phyloP scores from a whole-genome alignment of 1,284 basidiomycete genomes.

The Leccinum fallax region DNA sequence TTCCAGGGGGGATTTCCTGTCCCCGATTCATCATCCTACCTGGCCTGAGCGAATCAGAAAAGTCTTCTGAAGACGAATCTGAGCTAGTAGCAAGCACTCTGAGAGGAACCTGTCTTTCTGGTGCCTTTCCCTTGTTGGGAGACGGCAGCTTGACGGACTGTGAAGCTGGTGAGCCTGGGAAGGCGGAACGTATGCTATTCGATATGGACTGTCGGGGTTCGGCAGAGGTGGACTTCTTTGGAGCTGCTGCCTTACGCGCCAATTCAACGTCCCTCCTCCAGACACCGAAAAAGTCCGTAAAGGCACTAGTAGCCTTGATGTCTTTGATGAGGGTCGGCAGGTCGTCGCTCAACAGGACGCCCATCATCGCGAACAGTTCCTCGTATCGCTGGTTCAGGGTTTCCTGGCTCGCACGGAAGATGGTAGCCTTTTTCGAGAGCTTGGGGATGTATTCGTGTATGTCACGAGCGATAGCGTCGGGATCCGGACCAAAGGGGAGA shows the following conservation, averaged over 20 bases:
- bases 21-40: slow-evolving; percentile 7
- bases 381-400: slow-evolving; percentile 61
- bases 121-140: slow-evolving; percentile 31
- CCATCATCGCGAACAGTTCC: slow-evolving; percentile 61
- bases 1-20: slow-evolving; percentile 6
- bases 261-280: slow-evolving; percentile 73
- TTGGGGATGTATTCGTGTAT: slow-evolving; percentile 66
- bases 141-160: slow-evolving; percentile 22
- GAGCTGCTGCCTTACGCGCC: slow-evolving; percentile 43
- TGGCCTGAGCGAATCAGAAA: slow-evolving; percentile 4
- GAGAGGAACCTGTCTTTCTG: slow-evolving; percentile 1
- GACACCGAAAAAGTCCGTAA: slow-evolving; percentile 75
- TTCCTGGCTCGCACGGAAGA: slow-evolving; percentile 71
- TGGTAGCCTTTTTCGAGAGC: slow-evolving; percentile 66
- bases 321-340: slow-evolving; percentile 68
- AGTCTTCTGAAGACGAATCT: slow-evolving; percentile 31
- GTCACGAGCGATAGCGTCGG: slow-evolving; percentile 64
- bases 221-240: slow-evolving; percentile 12
- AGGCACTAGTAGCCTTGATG: slow-evolving; percentile 54
- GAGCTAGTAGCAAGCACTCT: slow-evolving; percentile 14
- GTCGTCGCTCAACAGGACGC: slow-evolving; percentile 57
- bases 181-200: slow-evolving; percentile 54
- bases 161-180: slow-evolving; percentile 46
- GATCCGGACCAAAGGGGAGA: slow-evolving; percentile 80
- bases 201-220: slow-evolving; percentile 35